Conservation (phyloP, 495 filamentous ascomycete genomes). For the Aspergillus panamensis region DNA sequence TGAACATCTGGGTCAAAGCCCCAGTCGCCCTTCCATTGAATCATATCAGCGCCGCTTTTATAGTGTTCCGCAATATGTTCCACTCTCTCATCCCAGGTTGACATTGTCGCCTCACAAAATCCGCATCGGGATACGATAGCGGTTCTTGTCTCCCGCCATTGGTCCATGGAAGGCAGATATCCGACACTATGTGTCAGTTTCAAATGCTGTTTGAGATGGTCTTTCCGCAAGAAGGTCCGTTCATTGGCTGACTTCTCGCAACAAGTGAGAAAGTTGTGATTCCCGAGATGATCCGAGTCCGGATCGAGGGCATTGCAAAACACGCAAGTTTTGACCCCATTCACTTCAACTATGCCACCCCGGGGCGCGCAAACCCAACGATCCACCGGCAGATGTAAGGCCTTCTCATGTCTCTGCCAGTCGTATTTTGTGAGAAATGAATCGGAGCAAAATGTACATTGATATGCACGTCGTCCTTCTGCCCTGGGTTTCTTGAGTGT, state of each 20-base stretch:
- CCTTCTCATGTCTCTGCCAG: constrained; percentile 64
- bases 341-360: constrained; percentile 46
- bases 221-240: constrained; percentile 73
- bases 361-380: constrained; percentile 70
- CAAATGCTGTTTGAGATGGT: constrained; percentile 74
- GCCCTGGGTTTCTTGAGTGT: not conserved
- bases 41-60: constrained; percentile 59
- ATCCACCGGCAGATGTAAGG: constrained; percentile 69
- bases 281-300: constrained; percentile 17
- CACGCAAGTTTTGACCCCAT: constrained; percentile 33
- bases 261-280: constrained; percentile 60
- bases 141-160: constrained; percentile 61
- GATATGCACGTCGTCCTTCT: not conserved
- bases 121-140: constrained; percentile 62
- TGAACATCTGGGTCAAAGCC: constrained; percentile 61
- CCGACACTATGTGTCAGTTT: constrained; percentile 45
- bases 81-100: constrained; percentile 56
- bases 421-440: not conserved
- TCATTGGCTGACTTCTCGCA: constrained; percentile 58
- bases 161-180: not conserved
- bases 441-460: not conserved
- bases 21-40: constrained; percentile 66
- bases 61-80: constrained; percentile 65
- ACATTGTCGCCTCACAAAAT: constrained; percentile 58
- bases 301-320: constrained; percentile 24